These are phyloP conservation scores for Leishmania tarentolae DNA, from an alignment of 208 protist species.

Conservation along the genomic window DNA sequence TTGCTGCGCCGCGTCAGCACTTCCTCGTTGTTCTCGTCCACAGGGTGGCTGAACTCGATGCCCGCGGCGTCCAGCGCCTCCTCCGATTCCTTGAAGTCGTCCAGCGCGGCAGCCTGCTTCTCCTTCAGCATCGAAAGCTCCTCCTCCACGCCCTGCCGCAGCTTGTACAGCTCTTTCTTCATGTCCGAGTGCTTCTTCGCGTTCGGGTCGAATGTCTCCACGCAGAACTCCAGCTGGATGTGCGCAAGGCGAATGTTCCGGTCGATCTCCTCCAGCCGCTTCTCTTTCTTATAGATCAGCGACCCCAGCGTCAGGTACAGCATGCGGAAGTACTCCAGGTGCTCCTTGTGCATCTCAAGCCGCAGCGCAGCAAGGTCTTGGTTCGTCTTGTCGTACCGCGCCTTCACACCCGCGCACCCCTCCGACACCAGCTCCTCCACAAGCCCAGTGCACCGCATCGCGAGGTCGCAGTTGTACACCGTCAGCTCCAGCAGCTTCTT, in stretches of 20 bases:
- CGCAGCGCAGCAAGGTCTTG: conserved; percentile 68
- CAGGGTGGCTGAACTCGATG: conserved; percentile 4
- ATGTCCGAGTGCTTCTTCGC: conserved; percentile 78
- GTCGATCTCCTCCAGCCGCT: conserved; percentile 76
- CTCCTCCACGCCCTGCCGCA: conserved; percentile 75
- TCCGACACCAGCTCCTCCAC: conserved; percentile 78
- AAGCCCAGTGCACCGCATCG: conserved; percentile 61
- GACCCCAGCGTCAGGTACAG: conserved; percentile 82
- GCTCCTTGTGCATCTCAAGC: conserved; percentile 83
- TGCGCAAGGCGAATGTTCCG: conserved; percentile 75
- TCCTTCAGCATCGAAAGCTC: conserved; percentile 80
- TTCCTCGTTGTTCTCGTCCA: conserved; percentile 77
- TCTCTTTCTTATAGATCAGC: conserved; percentile 83
- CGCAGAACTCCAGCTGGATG: conserved; percentile 83
- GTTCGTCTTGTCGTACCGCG: conserved; percentile 78
- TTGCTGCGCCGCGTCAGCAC: conserved; percentile 75
- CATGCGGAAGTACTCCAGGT: conserved; percentile 71
- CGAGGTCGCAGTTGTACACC: conserved; percentile 83
- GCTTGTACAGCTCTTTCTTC: conserved; percentile 84
- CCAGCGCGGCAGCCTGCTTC: conserved; percentile 66
- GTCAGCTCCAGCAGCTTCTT: conserved; percentile 87
- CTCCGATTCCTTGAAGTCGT: conserved; percentile 10
- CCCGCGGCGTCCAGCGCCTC: background rate
- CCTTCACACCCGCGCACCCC: conserved; percentile 67
- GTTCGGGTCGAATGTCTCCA: conserved; percentile 82